Evolutionary conservation across 345 rosid species (phyloP).

Genomic region (Theobroma cacao): DNA sequence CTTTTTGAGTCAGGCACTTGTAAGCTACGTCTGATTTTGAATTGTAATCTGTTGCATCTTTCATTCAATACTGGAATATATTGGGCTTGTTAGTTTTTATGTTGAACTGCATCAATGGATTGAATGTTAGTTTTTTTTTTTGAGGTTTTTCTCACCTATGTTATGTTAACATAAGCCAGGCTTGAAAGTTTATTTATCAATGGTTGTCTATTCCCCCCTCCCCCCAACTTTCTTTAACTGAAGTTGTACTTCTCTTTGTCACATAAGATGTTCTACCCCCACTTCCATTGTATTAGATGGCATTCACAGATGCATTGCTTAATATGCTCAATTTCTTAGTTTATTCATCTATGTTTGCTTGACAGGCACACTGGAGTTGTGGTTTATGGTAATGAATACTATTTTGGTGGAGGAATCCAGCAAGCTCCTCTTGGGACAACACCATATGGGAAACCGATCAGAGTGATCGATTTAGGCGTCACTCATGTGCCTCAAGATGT

Average conservation of each 20-base stretch:
- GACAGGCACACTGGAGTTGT: conserved; percentile 92
- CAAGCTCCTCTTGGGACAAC: conserved; percentile 59
- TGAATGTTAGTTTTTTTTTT: background rate
- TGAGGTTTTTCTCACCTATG: background rate
- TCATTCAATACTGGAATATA: background rate
- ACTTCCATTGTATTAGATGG: background rate
- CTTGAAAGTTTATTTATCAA: background rate
- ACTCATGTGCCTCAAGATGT: conserved; percentile 85
- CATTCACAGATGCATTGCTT: background rate
- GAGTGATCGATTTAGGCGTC: conserved; percentile 68
- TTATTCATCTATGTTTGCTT: conserved; percentile 10
- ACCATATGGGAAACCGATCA: conserved; percentile 72
- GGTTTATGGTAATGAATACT: conserved; percentile 82
- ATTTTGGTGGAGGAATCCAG: conserved; percentile 91
- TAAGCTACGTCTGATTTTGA: background rate
- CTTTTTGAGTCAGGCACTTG: background rate
- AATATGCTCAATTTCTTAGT: background rate
- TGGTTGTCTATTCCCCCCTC: background rate
- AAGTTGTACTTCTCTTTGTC: background rate
- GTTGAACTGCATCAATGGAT: no score
- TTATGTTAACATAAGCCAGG: background rate
- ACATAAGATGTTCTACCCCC: background rate
- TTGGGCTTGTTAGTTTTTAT: background rate
- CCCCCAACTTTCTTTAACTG: background rate
- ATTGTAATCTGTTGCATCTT: background rate